phyloP scores from a whole-genome alignment of 805 yeast species.

The Ogataea kodamae region DNA sequence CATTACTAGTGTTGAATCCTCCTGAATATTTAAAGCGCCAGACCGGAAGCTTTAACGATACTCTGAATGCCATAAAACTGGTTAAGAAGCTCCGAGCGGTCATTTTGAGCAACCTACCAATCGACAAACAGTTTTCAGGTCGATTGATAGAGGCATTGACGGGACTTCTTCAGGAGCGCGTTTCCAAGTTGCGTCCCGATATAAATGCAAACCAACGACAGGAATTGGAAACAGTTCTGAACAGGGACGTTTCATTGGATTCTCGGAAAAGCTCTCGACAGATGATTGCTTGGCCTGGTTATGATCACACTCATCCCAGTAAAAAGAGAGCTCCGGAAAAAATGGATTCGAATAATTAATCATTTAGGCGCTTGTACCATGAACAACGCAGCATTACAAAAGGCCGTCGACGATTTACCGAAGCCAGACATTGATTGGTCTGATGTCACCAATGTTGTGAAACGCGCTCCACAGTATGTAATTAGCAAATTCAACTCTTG shows the following conservation, averaged over 20 bases:
- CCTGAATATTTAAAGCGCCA: slow-evolving; percentile 32
- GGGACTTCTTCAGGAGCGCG: slow-evolving; percentile 28
- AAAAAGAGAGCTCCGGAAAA: slow-evolving; percentile 11
- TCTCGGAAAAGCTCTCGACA: slow-evolving; percentile 25
- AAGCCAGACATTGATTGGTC: slow-evolving; percentile 28
- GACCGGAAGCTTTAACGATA: slow-evolving; percentile 24
- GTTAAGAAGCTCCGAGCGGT: slow-evolving; percentile 44
- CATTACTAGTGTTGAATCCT: slow-evolving; percentile 50
- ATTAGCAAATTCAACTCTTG: slow-evolving; percentile 30
- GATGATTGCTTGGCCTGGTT: slow-evolving; percentile 62
- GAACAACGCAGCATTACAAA: slow-evolving; percentile 7
- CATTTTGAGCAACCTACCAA: slow-evolving; percentile 45
- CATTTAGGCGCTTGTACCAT: too few species aligned
- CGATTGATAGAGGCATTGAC: slow-evolving; percentile 36
- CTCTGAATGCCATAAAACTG: slow-evolving; percentile 38
- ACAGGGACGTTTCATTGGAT: slow-evolving; percentile 15
- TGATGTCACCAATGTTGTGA: slow-evolving; percentile 24
- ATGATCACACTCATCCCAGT: slow-evolving; percentile 61
- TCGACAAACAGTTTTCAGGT: slow-evolving; percentile 49
- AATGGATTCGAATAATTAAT: slow-evolving; percentile 2
- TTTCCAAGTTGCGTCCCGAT: slow-evolving; percentile 23
- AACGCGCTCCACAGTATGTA: slow-evolving; percentile 34
- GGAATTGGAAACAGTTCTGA: slow-evolving; percentile 20
- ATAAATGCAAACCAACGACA: slow-evolving; percentile 13
- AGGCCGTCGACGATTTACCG: slow-evolving; percentile 16